Evolutionary conservation across 106 monocot genomes (phyloP).

Genomic region (Dendrobium catenatum): DNA sequence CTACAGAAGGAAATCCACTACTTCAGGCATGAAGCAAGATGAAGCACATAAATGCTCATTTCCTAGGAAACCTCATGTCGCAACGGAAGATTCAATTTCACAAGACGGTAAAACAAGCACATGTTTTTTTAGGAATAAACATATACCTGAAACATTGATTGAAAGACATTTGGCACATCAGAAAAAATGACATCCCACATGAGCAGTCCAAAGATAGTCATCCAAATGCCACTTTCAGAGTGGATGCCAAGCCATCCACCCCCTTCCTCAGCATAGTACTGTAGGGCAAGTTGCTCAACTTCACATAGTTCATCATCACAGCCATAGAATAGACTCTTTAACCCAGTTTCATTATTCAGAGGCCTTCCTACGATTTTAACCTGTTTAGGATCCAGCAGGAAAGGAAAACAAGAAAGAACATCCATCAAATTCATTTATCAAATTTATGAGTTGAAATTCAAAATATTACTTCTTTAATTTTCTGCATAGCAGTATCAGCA

Average conservation of each 20-base stretch:
- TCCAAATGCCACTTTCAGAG: slow-evolving; percentile 94
- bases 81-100: neutral
- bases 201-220: slow-evolving; percentile 85
- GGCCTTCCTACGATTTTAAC: slow-evolving; percentile 71
- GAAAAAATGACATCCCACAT: slow-evolving; percentile 92
- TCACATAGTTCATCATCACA: slow-evolving; percentile 72
- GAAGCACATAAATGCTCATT: neutral
- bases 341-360: slow-evolving; percentile 56
- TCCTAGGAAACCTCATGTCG: neutral
- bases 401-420: neutral
- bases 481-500: slow-evolving; percentile 52
- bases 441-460: neutral
- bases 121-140: neutral
- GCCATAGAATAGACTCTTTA: slow-evolving; percentile 78
- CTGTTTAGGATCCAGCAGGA: slow-evolving; percentile 18
- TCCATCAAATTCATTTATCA: neutral
- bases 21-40: neutral
- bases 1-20: neutral
- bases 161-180: slow-evolving; percentile 74
- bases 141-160: slow-evolving; percentile 80
- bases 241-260: slow-evolving; percentile 85
- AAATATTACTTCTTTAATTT: slow-evolving; percentile 61
- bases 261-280: slow-evolving; percentile 81
- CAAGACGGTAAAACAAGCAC: neutral
- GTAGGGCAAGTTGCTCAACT: slow-evolving; percentile 84